Percentiles rank a stretch among this genome's conserved stretches.
These are phyloP conservation scores for Boechera retrofracta DNA, from an alignment of 345 rosid genomes.

Conservation along the genomic window DNA sequence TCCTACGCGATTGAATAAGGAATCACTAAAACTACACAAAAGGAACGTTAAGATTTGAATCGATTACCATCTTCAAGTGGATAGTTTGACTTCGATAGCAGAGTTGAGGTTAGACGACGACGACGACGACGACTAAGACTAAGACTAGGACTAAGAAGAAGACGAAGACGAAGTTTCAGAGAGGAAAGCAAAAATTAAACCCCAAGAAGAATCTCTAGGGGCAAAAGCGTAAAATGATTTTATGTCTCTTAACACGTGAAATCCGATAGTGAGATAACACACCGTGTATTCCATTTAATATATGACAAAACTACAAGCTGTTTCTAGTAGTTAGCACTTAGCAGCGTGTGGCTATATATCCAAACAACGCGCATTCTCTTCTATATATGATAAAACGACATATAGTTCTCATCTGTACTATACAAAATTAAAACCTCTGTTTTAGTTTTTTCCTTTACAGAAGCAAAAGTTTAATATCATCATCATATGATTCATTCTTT, in stretches of 20 bases:
- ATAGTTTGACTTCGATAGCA: conserved; percentile 22
- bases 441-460: conserved; percentile 1
- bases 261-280: background rate
- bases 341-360: background rate
- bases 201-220: conserved; percentile 7
- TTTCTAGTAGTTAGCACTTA: background rate
- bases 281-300: conserved; percentile 21
- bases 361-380: conserved; percentile 23
- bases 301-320: conserved; percentile 24
- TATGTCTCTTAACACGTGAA: conserved; percentile 9
- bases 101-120: conserved; percentile 21
- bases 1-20: background rate
- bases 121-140: background rate
- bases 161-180: background rate
- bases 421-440: background rate
- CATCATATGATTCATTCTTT: conserved; percentile 17
- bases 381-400: conserved; percentile 17
- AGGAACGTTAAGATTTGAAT: conserved; percentile 2
- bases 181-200: background rate
- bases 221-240: background rate
- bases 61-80: conserved; percentile 40
- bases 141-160: background rate
- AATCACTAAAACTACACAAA: background rate
- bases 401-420: background rate
- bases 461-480: conserved; percentile 52